Percentiles rank a stretch among this genome's conserved stretches.
Conservation (phyloP, 225 moss, liverwort and hornwort genomes). For the Pseudisothecium myosuroides region DNA sequence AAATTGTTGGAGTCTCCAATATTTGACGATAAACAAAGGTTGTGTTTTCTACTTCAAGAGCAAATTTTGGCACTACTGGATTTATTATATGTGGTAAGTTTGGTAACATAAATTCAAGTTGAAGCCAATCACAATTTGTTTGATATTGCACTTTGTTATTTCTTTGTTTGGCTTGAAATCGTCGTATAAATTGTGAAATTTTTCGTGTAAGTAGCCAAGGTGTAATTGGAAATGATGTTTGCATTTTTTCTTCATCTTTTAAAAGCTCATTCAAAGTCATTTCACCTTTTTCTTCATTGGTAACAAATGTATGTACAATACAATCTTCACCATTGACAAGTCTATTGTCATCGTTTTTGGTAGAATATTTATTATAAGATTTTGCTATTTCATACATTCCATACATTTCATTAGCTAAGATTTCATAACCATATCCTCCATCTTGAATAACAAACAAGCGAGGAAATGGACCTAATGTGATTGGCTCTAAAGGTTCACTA, state of each 20-base stretch:
- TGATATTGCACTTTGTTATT: conserved; percentile 24
- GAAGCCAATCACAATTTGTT: conserved; percentile 67
- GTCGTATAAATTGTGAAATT: conserved; percentile 49
- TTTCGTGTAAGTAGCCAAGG: conserved; percentile 33
- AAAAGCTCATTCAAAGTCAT: neutral
- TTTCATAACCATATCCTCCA: conserved; percentile 80
- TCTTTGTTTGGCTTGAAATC: conserved; percentile 31
- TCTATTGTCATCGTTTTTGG: conserved; percentile 7
- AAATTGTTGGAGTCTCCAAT: conserved; percentile 41
- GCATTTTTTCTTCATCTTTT: conserved; percentile 32
- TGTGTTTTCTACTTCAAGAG: neutral
- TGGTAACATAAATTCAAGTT: conserved; percentile 52
- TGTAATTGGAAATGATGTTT: conserved; percentile 32
- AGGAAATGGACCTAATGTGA: conserved; percentile 39
- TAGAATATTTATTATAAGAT: conserved; percentile 27
- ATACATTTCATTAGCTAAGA: conserved; percentile 31
- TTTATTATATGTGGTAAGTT: conserved; percentile 43
- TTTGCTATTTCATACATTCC: conserved; percentile 32
- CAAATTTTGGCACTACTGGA: conserved; percentile 19
- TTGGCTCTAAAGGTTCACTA: neutral
- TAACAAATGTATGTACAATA: conserved; percentile 56
- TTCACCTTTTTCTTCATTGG: neutral
- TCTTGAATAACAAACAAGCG: conserved; percentile 74
- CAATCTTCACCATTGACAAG: conserved; percentile 12
- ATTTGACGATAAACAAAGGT: conserved; percentile 48